Evolutionary conservation across 2,329 filamentous ascomycete species (phyloP), one percentile per base, ranked within the genome.

Genomic region (Aspergillus cejpii): DNA sequence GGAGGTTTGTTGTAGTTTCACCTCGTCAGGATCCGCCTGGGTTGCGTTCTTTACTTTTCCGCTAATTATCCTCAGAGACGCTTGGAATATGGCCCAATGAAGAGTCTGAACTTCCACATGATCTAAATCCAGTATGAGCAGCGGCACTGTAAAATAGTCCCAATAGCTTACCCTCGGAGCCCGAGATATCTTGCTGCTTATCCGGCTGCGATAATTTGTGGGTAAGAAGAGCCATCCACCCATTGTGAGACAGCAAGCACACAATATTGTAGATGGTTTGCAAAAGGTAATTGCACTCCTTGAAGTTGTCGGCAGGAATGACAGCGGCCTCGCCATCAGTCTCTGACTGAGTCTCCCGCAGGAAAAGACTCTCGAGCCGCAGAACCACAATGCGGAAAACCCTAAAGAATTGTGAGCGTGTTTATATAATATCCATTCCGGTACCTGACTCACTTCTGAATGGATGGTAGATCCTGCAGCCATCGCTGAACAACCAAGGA

Each of bases 401-500:
- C 46, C 67, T 70, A 19, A 10, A 24, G 14, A 15, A 4, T n/a
- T 21, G 37, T 60, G 19, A 44, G 37, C n/a, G n/a, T 15, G 10
- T 21, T 2, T 33, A 15, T 8, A 15, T 29, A 21, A 21, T 27
- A 14, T 7, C 37, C 12, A 23, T 8, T 2, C 5, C 17, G 6
- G 2, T 24, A 23, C 3, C 5, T 10, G 12, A 76, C 68, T 57
- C 67, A 71, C 69, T 60, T 73, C 43, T 74, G 71, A 23, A 81
- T 66, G 31, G 71, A 77, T 11, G 75, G 68, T 7, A 67, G 46
- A 37, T 70, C 67, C 37, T 85, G 84, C 3, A 97, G 73, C 90
- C 91, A 96, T 39, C 79, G 81, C 56, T 84, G 84, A 29, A 87
- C 80, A 20, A 85, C 84, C 66, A 88, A 84, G 50, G 84, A 87